Base-by-base conservation (phyloP, 106 monocot species). In the Allium cepa region DNA sequence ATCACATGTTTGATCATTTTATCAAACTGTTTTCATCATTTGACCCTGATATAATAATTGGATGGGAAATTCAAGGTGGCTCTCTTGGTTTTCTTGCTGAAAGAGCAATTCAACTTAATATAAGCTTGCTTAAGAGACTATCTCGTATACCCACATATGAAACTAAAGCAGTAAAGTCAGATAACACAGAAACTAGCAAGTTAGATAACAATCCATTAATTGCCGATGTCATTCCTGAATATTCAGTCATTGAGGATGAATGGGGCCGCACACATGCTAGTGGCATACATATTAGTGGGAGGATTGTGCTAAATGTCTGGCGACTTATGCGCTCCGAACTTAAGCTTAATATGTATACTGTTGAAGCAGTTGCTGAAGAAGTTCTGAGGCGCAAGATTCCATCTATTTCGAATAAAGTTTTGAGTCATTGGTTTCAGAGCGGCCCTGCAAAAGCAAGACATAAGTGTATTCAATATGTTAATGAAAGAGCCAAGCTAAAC, bases 291-390 rank as follows among this genome's bases (percentile, higher is more conserved):
- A 89, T 97, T 63, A 74, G 82, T 65, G 97, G 97, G 76, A 89
- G 97, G 79, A 97, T 97, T 75, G 92, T 97, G 59, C 92, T 97
- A 58, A 92, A 97, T 84, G 68, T 97, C 68, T 97, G 97, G 97
- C 73, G 89, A 11, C 84, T 97, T 50, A 87, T 97, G 78, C 85
- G 89, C 63, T 59, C 82, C 77, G 97, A 97, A 74, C 66, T 97
- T 46, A 92, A 88, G 67, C 84, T 97, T 50, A 86, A 83, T 71
- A 80, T 89, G 80, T 92, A 97, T 60, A 77, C 66, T 63, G 17
- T 82, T 75, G 97, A 97, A 77, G 82, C 97, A 78, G 97, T 97
- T 56, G 87, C 84, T 57, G 87, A 92, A 79, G 92, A 82, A 82
- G 82, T 97, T 71, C 71, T 97, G 76, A 80, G 87, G 47, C 70